Evolutionary conservation across 2,329 filamentous ascomycete genomes (phyloP).

Genomic region (Sporothrix sp.): DNA sequence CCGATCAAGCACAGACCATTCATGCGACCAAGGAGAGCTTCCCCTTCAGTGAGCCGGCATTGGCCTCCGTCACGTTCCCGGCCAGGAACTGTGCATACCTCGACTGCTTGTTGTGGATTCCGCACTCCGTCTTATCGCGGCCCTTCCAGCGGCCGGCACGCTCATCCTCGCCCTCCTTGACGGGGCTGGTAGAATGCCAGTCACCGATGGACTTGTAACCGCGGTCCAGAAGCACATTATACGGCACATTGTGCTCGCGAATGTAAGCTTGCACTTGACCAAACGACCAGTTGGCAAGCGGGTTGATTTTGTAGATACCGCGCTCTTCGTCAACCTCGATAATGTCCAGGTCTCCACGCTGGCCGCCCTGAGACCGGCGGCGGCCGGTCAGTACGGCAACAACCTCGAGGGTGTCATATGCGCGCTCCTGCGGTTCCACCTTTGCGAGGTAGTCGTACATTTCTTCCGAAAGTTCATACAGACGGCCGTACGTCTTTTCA

Average conservation of each 20-base stretch:
- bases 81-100: conserved; percentile 77
- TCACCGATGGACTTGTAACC: conserved; percentile 99
- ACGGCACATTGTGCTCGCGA: conserved; percentile 59
- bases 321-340: conserved; percentile 83
- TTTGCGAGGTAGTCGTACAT: conserved; percentile 97
- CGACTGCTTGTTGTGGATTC: conserved; percentile 96
- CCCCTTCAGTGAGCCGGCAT: background rate
- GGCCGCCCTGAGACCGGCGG: conserved; percentile 82
- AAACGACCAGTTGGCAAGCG: conserved; percentile 89
- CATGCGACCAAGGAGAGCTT: background rate
- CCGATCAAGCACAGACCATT: background rate
- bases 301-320: conserved; percentile 94
- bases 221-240: conserved; percentile 68
- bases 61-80: background rate
- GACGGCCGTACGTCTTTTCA: conserved; percentile 67
- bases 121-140: conserved; percentile 90
- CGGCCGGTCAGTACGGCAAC: conserved; percentile 88
- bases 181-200: conserved; percentile 93
- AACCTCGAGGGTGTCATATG: conserved; percentile 79
- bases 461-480: conserved; percentile 80
- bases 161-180: conserved; percentile 88
- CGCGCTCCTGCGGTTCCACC: conserved; percentile 89
- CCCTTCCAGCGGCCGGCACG: conserved; percentile 96
- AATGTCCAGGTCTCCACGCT: conserved; percentile 81
- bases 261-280: conserved; percentile 82